Evolutionary conservation across 345 rosid species (phyloP).

Genomic region (Arabis alpina): DNA sequence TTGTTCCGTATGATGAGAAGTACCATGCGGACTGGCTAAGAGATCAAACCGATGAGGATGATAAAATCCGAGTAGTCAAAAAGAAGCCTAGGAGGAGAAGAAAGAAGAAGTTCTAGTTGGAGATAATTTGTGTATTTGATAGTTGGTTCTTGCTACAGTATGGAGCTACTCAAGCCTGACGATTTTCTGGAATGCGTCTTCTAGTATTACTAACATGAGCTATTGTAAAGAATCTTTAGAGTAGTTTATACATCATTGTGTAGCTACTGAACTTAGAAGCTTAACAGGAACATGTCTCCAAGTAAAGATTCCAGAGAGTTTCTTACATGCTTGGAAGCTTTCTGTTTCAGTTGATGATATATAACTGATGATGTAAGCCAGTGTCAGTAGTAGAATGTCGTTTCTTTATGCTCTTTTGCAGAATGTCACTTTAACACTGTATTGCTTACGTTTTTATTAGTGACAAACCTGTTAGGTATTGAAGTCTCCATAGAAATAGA

Average conservation of each 20-base stretch:
- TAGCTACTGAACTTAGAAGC: conserved; percentile 22
- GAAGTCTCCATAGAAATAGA: conserved; percentile 25
- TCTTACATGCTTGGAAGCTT: conserved; percentile 2
- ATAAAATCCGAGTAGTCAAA: neutral
- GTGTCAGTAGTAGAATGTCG: conserved; percentile 1
- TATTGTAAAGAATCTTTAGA: conserved; percentile 17
- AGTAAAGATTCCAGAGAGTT: neutral
- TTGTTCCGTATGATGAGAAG: conserved; percentile 47
- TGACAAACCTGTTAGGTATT: conserved; percentile 35
- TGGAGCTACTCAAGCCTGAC: neutral
- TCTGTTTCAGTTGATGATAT: neutral
- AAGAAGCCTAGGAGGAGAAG: conserved; percentile 43
- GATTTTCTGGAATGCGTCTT: neutral
- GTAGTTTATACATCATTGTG: conserved; percentile 30
- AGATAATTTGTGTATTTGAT: conserved; percentile 4
- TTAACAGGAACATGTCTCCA: conserved; percentile 12
- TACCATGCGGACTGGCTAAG: conserved; percentile 48
- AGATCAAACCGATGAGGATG: conserved; percentile 38
- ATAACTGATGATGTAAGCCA: conserved; percentile 30
- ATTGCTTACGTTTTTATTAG: conserved; percentile 8
- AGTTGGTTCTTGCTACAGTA: neutral
- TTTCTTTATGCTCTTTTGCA: neutral
- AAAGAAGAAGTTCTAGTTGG: conserved; percentile 26
- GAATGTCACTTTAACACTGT: conserved; percentile 5
- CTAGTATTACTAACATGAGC: conserved; percentile 21